A percentile compares a stretch with the other conserved stretches of the same genome.
Evolutionary conservation across 352 stramenopile genomes (phyloP).

Genomic region (Globisporangium sylvaticum): DNA sequence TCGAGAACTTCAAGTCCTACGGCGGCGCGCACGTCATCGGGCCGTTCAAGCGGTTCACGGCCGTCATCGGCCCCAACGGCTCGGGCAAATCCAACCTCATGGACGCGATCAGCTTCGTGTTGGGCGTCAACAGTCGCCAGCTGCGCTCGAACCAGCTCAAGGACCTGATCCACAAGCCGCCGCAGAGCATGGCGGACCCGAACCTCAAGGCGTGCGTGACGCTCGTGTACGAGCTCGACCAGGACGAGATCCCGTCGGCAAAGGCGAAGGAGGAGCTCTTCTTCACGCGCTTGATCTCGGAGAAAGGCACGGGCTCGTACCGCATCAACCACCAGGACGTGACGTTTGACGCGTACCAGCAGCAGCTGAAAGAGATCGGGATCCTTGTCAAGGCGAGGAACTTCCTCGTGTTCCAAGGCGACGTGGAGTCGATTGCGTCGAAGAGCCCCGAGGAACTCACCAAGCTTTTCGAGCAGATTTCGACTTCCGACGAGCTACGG

Average conservation of each 20-base stretch:
- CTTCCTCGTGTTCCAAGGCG: conserved; percentile 99
- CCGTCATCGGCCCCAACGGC: conserved; percentile 97
- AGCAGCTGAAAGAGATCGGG: conserved; percentile 92
- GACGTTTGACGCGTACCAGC: conserved; percentile 92
- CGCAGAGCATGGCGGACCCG: conserved; percentile 42
- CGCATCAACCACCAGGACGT: conserved; percentile 77
- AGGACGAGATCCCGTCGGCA: conserved; percentile 49
- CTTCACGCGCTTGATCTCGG: conserved; percentile 93
- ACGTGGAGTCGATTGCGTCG: conserved; percentile 97
- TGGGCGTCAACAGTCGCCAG: conserved; percentile 95
- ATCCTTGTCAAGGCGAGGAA: conserved; percentile 99
- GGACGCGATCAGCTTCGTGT: conserved; percentile 97
- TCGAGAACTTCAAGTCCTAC: conserved; percentile 99
- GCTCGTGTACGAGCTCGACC: conserved; percentile 90
- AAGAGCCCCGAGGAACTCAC: conserved; percentile 96
- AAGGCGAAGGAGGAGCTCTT: conserved; percentile 63
- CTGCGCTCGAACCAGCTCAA: conserved; percentile 95
- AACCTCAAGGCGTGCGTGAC: conserved; percentile 85
- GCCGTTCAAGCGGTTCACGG: conserved; percentile 97
- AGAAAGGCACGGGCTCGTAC: conserved; percentile 87
- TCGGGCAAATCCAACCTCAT: conserved; percentile 92
- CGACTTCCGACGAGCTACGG: conserved; percentile 85
- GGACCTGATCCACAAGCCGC: conserved; percentile 92
- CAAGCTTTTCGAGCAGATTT: conserved; percentile 97
- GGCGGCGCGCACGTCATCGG: conserved; percentile 91